Conservation (phyloP, 129 eudicot species). For the Artemisia tridentata region DNA sequence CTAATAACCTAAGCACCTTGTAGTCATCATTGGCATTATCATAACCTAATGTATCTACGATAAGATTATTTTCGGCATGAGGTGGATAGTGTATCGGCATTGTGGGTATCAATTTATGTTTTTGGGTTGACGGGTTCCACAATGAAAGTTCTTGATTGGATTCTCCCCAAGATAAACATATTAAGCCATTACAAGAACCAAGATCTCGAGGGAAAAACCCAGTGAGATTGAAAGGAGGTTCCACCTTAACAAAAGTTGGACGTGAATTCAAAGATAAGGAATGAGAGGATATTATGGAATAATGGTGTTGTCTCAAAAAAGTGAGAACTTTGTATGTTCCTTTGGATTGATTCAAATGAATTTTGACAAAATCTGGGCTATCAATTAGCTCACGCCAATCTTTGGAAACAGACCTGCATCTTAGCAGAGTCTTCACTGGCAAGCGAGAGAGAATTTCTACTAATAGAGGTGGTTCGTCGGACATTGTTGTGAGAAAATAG, state of each 20-base stretch:
- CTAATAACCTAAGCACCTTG: conserved; percentile 21
- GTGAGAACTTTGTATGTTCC: conserved; percentile 12
- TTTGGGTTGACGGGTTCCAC: conserved; percentile 31
- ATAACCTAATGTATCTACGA: conserved; percentile 18
- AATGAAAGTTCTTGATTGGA: conserved; percentile 5
- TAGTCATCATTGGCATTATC: conserved; percentile 20
- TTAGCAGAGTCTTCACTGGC: conserved; percentile 21
- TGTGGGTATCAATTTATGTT: not conserved
- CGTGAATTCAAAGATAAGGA: conserved; percentile 6
- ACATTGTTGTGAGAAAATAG: conserved; percentile 17
- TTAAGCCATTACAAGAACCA: conserved; percentile 27
- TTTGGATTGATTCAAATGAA: conserved; percentile 19
- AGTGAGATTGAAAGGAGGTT: conserved; percentile 4
- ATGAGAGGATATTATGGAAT: not conserved
- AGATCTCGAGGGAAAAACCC: conserved; percentile 1
- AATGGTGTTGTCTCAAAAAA: not conserved
- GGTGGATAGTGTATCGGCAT: conserved; percentile 13
- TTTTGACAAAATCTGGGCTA: conserved; percentile 22
- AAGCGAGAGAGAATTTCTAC: conserved; percentile 18
- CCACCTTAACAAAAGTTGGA: conserved; percentile 8
- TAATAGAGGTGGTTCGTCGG: conserved; percentile 20
- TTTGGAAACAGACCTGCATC: conserved; percentile 28
- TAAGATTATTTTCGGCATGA: not conserved
- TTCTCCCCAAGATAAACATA: conserved; percentile 20
- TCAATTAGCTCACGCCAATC: conserved; percentile 20